Percentiles rank a stretch among this genome's conserved stretches.
Evolutionary conservation across 2,329 filamentous ascomycete genomes (phyloP).

Genomic region (Trichoderma sp.): DNA sequence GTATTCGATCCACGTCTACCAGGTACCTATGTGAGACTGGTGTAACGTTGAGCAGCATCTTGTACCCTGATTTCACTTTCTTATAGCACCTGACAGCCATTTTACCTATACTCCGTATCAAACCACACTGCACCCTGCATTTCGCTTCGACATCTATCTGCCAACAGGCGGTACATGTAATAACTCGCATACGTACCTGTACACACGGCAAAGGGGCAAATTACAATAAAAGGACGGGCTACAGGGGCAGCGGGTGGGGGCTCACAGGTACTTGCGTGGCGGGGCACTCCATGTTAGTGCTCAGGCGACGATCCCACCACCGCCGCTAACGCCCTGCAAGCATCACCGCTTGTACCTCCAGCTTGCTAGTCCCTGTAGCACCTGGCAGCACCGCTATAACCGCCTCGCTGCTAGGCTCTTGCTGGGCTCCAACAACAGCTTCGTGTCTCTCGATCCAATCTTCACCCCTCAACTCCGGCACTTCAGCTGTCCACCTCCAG

Average conservation of each 20-base stretch:
- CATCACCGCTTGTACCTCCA: not conserved
- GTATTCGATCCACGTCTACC: not conserved
- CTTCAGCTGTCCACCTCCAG: not conserved
- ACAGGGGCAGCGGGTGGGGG: constrained; percentile 7
- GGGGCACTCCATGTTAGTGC: constrained; percentile 13
- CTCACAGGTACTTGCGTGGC: constrained; percentile 1
- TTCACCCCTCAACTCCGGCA: constrained; percentile 2
- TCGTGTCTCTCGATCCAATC: not conserved
- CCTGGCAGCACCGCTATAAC: not conserved
- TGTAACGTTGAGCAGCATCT: not conserved
- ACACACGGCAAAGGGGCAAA: constrained; percentile 14
- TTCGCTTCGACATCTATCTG: not conserved
- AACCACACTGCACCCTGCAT: not conserved
- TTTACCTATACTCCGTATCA: not conserved
- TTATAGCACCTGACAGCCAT: not conserved
- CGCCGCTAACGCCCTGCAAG: not conserved
- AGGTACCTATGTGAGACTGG: not conserved
- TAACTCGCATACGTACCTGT: not conserved
- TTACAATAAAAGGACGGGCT: not conserved
- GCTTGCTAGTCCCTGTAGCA: not conserved
- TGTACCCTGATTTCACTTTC: not conserved
- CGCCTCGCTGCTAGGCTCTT: not conserved
- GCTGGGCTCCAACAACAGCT: constrained; percentile 4
- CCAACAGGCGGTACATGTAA: not conserved
- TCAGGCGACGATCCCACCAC: not conserved